These are phyloP conservation scores for Stylonectria norvegica DNA, from an alignment of 2,329 filamentous ascomycete genomes.

Conservation along the genomic window DNA sequence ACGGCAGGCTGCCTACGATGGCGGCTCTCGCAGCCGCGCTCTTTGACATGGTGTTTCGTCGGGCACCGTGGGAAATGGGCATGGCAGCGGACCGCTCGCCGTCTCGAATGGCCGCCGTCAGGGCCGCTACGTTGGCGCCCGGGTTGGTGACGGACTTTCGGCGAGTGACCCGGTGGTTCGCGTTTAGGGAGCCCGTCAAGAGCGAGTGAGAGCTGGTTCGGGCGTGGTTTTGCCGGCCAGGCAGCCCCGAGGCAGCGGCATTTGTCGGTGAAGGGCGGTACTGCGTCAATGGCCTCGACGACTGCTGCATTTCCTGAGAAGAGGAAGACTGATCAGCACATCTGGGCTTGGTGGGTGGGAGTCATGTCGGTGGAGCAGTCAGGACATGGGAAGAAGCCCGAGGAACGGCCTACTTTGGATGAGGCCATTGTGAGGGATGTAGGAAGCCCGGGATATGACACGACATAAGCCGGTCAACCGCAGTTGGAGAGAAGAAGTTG, in stretches of 20 bases:
- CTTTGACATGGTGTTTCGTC: conserved; percentile 69
- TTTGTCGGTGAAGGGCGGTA: conserved; percentile 58
- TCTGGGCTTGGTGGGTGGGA: conserved; percentile 30
- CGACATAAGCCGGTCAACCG: conserved; percentile 32
- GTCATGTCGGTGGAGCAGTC: conserved; percentile 27
- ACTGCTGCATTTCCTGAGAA: conserved; percentile 59
- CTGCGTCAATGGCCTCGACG: conserved; percentile 64
- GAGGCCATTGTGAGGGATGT: conserved; percentile 55
- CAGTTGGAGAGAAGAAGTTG: conserved; percentile 24
- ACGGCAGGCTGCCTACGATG: conserved; percentile 54
- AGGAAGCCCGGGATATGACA: conserved; percentile 33
- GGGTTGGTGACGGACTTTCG: conserved; percentile 88
- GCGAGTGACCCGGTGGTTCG: conserved; percentile 81
- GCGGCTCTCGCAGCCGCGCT: conserved; percentile 51
- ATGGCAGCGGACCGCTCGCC: conserved; percentile 55
- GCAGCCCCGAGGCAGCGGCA: conserved; percentile 56
- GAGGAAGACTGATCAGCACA: conserved; percentile 33
- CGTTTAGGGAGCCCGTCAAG: conserved; percentile 72
- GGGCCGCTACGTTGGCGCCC: conserved; percentile 67
- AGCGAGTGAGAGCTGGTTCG: conserved; percentile 80
- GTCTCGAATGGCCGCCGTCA: conserved; percentile 70
- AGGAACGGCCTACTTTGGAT: conserved; percentile 53
- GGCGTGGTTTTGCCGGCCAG: conserved; percentile 59
- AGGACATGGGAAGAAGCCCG: conserved; percentile 20
- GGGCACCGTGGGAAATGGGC: conserved; percentile 55